Base-by-base conservation (phyloP, 345 rosid species). In the Bruguiera sexangula region DNA sequence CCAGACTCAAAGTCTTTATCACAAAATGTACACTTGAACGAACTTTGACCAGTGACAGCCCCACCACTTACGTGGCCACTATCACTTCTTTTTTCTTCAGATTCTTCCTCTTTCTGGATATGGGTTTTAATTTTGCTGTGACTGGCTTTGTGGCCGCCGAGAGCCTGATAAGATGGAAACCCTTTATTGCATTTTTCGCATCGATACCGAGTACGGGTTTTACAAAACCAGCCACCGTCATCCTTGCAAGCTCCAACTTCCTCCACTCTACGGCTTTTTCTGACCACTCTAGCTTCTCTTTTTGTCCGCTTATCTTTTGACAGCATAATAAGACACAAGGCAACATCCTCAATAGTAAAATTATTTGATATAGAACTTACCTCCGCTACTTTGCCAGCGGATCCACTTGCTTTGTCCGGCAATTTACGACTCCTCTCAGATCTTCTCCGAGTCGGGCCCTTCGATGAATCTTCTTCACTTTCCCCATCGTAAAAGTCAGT, bases 1-100 rank as follows among this genome's bases (percentile, higher is more conserved):
- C 93, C 90, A 3, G 90, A 84, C 18, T 75, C 84, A 36, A 86
- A 86, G 46, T 78, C 82, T 13, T 79, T 79, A 1, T 66, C 71
- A 60, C 90, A 88, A 59, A 76, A 75, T 6, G 85, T 76, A 6
- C 93, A 83, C 51, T 68, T 34, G n/a, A 80, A 88, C 0, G 27
- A 20, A 64, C 53, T 53, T 7, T 13, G 31, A 8, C 43, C 73
- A 48, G 10, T 27, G 26, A 26, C 51, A 31, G 22, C 10, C 13
- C 6, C 68, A 0, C 32, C 31, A 34, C 32, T n/a, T 3, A 52
- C 2, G 8, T 6, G n/a, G 19, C 27, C 50, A 1, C 30, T 0
- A 29, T 18, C 27, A 26, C 51, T 19, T 2, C 29, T 59, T 32
- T 63, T 64, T 19, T 64, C 43, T 27, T 62, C 69, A 2, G 21